Percentiles rank a stretch among this genome's conserved stretches.
These are phyloP conservation scores for Salvia miltiorrhiza DNA, from an alignment of 257 asterid genomes.

Conservation along the genomic window DNA sequence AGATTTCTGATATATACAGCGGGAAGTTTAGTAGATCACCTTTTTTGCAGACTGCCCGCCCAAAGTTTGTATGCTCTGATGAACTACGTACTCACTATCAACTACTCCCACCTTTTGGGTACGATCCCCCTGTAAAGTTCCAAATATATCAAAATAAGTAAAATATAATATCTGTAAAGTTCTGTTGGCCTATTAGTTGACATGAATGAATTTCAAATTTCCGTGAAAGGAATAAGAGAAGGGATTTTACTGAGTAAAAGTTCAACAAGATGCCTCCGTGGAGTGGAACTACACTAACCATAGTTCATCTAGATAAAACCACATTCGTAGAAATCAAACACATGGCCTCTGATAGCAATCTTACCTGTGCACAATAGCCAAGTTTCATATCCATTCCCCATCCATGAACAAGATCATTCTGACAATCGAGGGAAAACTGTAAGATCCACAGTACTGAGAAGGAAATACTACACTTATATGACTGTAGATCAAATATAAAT, in stretches of 20 bases:
- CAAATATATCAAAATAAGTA: constrained; percentile 2
- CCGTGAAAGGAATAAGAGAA: neutral
- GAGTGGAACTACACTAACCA: neutral
- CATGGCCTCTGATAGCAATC: neutral
- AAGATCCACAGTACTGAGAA: neutral
- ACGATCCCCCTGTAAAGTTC: constrained; percentile 69
- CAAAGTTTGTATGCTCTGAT: constrained; percentile 95
- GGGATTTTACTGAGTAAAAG: neutral
- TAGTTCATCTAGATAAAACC: neutral
- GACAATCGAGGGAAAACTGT: constrained; percentile 22
- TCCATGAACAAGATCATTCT: constrained; percentile 99
- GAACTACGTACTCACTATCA: constrained; percentile 87
- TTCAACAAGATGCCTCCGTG: neutral
- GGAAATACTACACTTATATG: neutral
- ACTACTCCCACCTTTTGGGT: constrained; percentile 88
- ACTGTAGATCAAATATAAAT: no score
- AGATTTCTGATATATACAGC: no score
- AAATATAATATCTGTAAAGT: neutral
- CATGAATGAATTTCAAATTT: neutral
- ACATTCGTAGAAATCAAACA: neutral
- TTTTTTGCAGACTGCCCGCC: constrained; percentile 76
- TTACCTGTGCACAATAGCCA: constrained; percentile 97
- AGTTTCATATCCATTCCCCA: constrained; percentile 99
- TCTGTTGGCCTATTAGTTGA: neutral
- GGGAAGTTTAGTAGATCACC: constrained; percentile 32